Percentiles rank a stretch among this genome's conserved stretches.
Conservation (phyloP, 768 basidiomycete genomes). For the Suillus placidus region DNA sequence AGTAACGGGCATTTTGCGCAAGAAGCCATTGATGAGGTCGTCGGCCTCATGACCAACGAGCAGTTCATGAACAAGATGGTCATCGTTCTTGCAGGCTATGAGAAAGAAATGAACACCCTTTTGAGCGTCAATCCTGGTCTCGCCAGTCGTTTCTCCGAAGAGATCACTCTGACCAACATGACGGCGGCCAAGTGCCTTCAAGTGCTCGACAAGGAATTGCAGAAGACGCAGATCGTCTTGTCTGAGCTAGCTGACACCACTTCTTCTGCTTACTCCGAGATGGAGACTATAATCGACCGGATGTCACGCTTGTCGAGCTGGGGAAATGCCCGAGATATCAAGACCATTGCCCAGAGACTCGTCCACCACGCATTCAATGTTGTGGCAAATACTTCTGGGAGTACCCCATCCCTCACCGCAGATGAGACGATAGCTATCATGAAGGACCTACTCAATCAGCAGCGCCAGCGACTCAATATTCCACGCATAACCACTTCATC, state of each 20-base stretch:
- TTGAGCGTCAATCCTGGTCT: conserved; percentile 62
- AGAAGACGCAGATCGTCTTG: conserved; percentile 44
- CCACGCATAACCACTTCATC: conserved; percentile 15
- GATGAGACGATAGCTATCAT: conserved; percentile 35
- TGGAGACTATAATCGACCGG: conserved; percentile 42
- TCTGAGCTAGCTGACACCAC: conserved; percentile 38
- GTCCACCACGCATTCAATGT: conserved; percentile 41
- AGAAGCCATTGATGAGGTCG: conserved; percentile 75
- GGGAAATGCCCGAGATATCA: conserved; percentile 73
- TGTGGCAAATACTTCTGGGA: conserved; percentile 18
- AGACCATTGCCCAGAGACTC: conserved; percentile 54
- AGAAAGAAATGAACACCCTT: conserved; percentile 64
- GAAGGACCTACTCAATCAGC: conserved; percentile 24
- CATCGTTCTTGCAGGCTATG: conserved; percentile 72
- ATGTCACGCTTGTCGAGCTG: conserved; percentile 54
- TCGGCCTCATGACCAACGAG: conserved; percentile 61
- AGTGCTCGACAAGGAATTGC: conserved; percentile 50
- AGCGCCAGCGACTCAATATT: conserved; percentile 28
- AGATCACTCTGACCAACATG: conserved; percentile 58
- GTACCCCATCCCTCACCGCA: conserved; percentile 26
- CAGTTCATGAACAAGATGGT: conserved; percentile 60
- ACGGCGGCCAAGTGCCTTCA: conserved; percentile 48
- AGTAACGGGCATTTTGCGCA: conserved; percentile 63
- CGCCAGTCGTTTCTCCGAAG: conserved; percentile 68
- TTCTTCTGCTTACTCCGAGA: conserved; percentile 34